These are phyloP conservation scores for Fusarium sp. DNA, from an alignment of 2,329 filamentous ascomycete species.

Conservation along the genomic window DNA sequence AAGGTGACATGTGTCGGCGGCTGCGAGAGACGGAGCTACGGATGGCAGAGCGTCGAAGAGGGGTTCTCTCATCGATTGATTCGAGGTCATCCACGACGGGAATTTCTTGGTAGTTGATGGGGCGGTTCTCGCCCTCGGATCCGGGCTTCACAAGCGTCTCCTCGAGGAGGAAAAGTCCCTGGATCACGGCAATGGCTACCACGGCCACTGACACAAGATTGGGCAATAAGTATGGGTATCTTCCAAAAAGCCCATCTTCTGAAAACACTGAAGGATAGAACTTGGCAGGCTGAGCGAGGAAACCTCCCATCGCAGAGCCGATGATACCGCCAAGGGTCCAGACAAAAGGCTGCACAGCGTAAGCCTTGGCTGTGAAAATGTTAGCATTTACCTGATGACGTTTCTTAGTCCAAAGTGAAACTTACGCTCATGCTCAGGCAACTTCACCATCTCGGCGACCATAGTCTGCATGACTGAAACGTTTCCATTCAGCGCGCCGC, in stretches of 20 bases:
- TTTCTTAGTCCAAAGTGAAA: background rate
- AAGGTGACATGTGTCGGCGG: slow-evolving; percentile 31
- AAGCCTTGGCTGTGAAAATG: slow-evolving; percentile 64
- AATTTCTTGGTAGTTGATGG: slow-evolving; percentile 38
- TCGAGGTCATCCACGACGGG: slow-evolving; percentile 39
- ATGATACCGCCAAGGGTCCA: slow-evolving; percentile 92
- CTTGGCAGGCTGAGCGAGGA: slow-evolving; percentile 71
- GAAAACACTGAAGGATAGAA: slow-evolving; percentile 77
- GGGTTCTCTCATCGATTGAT: slow-evolving; percentile 33
- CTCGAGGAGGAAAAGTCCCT: slow-evolving; percentile 73
- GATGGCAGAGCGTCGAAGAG: slow-evolving; percentile 36
- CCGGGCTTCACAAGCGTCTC: slow-evolving; percentile 51
- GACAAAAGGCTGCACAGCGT: slow-evolving; percentile 89
- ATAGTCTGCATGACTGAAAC: slow-evolving; percentile 91
- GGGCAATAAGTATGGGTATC: slow-evolving; percentile 69
- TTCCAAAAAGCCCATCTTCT: slow-evolving; percentile 61
- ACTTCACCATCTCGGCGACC: slow-evolving; percentile 89
- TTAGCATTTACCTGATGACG: background rate
- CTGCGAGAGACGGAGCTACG: slow-evolving; percentile 27
- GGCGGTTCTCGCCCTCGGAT: background rate
- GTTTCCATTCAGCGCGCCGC: slow-evolving; percentile 92
- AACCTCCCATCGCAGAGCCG: slow-evolving; percentile 84
- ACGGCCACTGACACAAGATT: slow-evolving; percentile 70
- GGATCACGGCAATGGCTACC: slow-evolving; percentile 72
- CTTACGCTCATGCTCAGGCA: slow-evolving; percentile 81